Evolutionary conservation across 257 asterid species (phyloP).

Genomic region (Lithospermum erythrorhizon): DNA sequence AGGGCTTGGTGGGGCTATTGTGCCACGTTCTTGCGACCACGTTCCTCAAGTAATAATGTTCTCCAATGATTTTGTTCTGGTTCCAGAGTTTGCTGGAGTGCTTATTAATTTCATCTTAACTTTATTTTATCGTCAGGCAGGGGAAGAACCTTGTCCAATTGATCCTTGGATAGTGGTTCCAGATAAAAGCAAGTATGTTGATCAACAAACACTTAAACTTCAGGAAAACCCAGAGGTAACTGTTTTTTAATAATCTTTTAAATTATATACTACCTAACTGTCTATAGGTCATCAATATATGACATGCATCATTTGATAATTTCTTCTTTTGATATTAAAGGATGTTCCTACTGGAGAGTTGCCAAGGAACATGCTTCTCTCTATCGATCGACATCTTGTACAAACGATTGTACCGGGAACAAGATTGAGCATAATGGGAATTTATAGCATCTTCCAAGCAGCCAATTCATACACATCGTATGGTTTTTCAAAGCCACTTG

Average conservation of each 20-base stretch:
- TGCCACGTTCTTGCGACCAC: slow-evolving; percentile 93
- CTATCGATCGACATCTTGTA: slow-evolving; percentile 93
- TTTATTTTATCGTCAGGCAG: slow-evolving; percentile 29
- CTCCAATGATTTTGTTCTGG: not conserved
- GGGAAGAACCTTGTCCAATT: slow-evolving; percentile 83
- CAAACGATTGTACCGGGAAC: slow-evolving; percentile 99
- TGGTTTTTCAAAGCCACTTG: slow-evolving; percentile 13
- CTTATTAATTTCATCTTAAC: not conserved
- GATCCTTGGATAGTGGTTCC: slow-evolving; percentile 94
- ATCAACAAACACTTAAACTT: slow-evolving; percentile 83
- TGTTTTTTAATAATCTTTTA: not conserved
- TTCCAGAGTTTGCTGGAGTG: not conserved
- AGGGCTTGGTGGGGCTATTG: slow-evolving; percentile 95
- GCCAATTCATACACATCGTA: slow-evolving; percentile 78
- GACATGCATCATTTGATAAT: slow-evolving; percentile 2
- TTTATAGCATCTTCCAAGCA: slow-evolving; percentile 90
- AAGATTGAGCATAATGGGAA: slow-evolving; percentile 91
- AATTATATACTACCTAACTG: not conserved
- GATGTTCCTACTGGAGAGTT: slow-evolving; percentile 99
- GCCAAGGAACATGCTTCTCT: slow-evolving; percentile 92
- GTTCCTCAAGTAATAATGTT: slow-evolving; percentile 53
- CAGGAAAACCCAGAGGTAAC: slow-evolving; percentile 95
- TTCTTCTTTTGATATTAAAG: slow-evolving; percentile 26
- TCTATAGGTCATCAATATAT: slow-evolving; percentile 1
- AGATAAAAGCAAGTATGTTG: slow-evolving; percentile 88